Evolutionary conservation across 805 yeast genomes (phyloP).

Genomic region (Barnettozyma vustinii): DNA sequence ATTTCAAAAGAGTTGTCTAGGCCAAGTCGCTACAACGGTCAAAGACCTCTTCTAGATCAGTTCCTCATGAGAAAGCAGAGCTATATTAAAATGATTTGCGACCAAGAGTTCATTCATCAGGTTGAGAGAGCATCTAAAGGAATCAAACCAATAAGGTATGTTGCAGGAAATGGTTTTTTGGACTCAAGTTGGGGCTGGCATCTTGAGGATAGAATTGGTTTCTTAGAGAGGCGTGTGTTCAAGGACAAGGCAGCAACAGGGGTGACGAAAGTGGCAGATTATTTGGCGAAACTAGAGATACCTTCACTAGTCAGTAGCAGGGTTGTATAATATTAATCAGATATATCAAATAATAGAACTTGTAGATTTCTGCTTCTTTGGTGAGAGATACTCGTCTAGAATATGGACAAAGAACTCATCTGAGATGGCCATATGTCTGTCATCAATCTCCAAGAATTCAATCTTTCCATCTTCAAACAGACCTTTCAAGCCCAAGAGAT

Average conservation of each 20-base stretch:
- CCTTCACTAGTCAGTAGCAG: neutral
- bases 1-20: neutral
- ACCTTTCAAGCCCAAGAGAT: slow-evolving; percentile 53
- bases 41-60: neutral
- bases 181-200: neutral
- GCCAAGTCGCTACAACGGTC: neutral
- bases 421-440: slow-evolving; percentile 60
- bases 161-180: neutral
- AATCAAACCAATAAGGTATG: neutral
- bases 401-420: slow-evolving; percentile 43
- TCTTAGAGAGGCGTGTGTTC: neutral
- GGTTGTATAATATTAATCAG: slow-evolving; percentile 11
- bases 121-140: neutral
- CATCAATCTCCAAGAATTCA: slow-evolving; percentile 47
- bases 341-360: neutral
- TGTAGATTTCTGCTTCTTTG: neutral
- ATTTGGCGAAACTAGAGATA: neutral
- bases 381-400: slow-evolving; percentile 38
- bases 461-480: slow-evolving; percentile 41
- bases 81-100: neutral
- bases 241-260: neutral
- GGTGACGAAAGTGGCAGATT: neutral
- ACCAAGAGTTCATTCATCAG: neutral
- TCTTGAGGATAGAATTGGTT: neutral
- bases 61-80: neutral